Conservation (phyloP, 148 eudicot species). For the Vaccinium myrtillus region DNA sequence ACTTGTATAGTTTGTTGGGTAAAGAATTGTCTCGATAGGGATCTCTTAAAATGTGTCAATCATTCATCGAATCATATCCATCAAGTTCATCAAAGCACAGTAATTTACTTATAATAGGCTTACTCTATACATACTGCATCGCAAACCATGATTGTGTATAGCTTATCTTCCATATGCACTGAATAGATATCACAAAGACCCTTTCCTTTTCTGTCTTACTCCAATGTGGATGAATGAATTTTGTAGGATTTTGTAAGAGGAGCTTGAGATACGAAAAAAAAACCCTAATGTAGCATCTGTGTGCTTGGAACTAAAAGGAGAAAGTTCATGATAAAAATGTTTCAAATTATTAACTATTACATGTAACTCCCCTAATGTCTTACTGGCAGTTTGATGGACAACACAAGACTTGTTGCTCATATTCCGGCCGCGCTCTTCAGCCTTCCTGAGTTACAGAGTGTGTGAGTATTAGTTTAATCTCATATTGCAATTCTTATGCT, state of each 20-base stretch:
- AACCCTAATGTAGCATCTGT: background rate
- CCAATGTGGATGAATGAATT: no score
- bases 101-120: background rate
- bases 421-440: constrained; percentile 57
- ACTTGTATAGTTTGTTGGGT: background rate
- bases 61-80: background rate
- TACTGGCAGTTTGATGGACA: constrained; percentile 54
- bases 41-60: background rate
- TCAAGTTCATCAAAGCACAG: background rate
- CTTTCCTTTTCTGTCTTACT: constrained; percentile 2
- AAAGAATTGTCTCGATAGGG: background rate
- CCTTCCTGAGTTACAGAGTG: constrained; percentile 54
- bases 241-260: no score
- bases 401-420: constrained; percentile 47
- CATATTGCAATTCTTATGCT: background rate
- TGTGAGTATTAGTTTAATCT: constrained; percentile 44
- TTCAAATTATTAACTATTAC: background rate
- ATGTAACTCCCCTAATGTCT: background rate
- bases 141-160: background rate
- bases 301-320: background rate
- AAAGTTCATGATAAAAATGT: background rate
- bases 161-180: background rate
- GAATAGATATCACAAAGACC: background rate
- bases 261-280: no score
- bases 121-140: background rate